These are phyloP conservation scores for Staphylotrichum longicolle DNA, from an alignment of 495 filamentous ascomycete species.

Conservation along the genomic window DNA sequence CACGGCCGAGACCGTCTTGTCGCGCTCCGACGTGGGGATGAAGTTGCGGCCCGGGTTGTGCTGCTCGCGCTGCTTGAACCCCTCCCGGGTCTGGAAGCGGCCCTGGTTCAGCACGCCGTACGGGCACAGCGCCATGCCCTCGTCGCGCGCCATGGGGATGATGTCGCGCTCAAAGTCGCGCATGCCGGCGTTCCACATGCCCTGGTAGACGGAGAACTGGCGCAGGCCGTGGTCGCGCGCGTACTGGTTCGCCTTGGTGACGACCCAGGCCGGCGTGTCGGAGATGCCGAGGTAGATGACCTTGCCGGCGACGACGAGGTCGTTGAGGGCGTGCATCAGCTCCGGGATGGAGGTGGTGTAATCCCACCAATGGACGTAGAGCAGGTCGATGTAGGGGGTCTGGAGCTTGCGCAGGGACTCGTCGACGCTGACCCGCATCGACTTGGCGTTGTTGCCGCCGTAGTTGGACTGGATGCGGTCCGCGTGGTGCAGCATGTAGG, in stretches of 20 bases:
- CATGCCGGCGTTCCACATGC: constrained; percentile 57
- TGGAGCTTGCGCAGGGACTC: constrained; percentile 58
- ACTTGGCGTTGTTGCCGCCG: constrained; percentile 30
- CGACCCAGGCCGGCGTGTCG: constrained; percentile 66
- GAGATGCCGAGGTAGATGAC: constrained; percentile 64
- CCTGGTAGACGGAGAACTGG: constrained; percentile 67
- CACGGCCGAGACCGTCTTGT: constrained; percentile 53
- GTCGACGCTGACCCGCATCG: constrained; percentile 54
- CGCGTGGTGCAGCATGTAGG: constrained; percentile 45
- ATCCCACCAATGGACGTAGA: constrained; percentile 68
- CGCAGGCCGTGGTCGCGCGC: constrained; percentile 59
- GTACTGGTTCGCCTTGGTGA: constrained; percentile 58
- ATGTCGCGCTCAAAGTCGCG: constrained; percentile 71
- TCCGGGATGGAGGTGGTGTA: constrained; percentile 59
- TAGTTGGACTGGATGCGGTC: constrained; percentile 26
- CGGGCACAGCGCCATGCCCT: constrained; percentile 67
- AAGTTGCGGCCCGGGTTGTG: constrained; percentile 26
- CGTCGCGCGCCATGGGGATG: constrained; percentile 60
- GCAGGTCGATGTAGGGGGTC: constrained; percentile 64
- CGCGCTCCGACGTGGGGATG: constrained; percentile 21
- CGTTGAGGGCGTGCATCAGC: constrained; percentile 60
- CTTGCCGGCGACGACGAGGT: constrained; percentile 57
- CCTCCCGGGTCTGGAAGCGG: constrained; percentile 55
- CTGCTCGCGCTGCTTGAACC: constrained; percentile 30
- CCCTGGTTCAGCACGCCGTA: constrained; percentile 65